Evolutionary conservation across 805 yeast species (phyloP), one percentile per base, ranked within the genome.

Genomic region (Candida manassasensis): DNA sequence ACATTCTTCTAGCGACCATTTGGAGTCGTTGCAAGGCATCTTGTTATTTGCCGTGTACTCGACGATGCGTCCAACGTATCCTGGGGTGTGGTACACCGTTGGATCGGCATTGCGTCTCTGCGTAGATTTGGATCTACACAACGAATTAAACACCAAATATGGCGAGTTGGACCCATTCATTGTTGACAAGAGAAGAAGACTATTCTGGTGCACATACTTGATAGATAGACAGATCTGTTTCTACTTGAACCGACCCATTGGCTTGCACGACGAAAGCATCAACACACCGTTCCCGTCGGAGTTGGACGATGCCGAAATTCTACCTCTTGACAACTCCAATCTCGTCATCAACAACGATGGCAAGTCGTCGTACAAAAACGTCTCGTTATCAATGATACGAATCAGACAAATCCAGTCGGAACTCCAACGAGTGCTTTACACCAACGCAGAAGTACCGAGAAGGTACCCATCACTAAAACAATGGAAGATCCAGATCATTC

Each of bases 21-120:
- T 86, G 25, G 94, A 84, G 47, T 70, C 83, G 1, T 56, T 88
- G 3, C 90, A 84, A 50, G 88, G 89, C 0, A 63, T 84, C 10
- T 53, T 88, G 12, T 61, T 85, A 10, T 59, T 84, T 27, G 77
- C 90, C 0, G 52, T 81, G 4, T 88, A 83, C 52, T 77, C 94
- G 1, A 69, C 82, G 21, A 86, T 88, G 95, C 70, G 95, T 38
- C 96, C 96, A 0, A 80, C 90, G 1, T 75, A 76, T 10, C 95
- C 96, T 0, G 93, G 95, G 3, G 86, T 85, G n/a, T 88, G 97
- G 97, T 85, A 85, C 53, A 77, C 84, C 3, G 61, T 85, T 43
- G 96, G 96, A 0, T 75, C 85, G 2, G 88, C 90, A 0, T 57
- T 86, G 33, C 69, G 96, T 41, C 57, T 85, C 33, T 79, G 90